Evolutionary conservation across 129 eudicot species (phyloP).

Genomic region (Logfia minima): DNA sequence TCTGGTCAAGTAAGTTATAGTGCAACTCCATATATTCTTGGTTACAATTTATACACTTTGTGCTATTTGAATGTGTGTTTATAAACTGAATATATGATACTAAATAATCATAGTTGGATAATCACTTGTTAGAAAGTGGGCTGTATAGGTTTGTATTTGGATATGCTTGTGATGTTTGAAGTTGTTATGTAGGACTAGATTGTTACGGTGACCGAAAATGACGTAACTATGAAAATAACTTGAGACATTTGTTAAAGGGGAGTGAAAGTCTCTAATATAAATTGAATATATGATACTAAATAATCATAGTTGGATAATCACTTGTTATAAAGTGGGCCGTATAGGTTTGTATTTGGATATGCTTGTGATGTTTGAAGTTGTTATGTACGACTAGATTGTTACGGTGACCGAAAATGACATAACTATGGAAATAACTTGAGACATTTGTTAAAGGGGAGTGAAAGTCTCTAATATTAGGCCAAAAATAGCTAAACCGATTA

Average conservation of each 20-base stretch:
- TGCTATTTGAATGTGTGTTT: not conserved
- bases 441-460: not conserved
- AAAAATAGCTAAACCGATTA: not conserved
- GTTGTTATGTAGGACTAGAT: not conserved
- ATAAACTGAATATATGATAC: not conserved
- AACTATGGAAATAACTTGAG: not conserved
- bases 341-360: too few relatives aligned
- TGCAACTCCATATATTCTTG: not conserved
- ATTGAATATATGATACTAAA: too few relatives aligned
- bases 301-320: too few relatives aligned
- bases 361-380: not conserved
- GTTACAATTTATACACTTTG: not conserved
- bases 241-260: not conserved
- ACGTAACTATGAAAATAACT: not conserved
- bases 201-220: not conserved
- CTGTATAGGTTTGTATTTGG: not conserved
- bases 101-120: not conserved
- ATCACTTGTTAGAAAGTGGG: not conserved
- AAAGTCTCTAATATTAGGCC: not conserved
- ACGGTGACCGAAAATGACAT: not conserved
- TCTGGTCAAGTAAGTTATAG: slow-evolving; percentile 72
- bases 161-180: not conserved
- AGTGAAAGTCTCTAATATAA: not conserved
- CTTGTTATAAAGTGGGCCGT: too few relatives aligned
- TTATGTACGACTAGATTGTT: not conserved